Conservation (phyloP, 768 basidiomycete species). For the Kwoniella botswanensis region DNA sequence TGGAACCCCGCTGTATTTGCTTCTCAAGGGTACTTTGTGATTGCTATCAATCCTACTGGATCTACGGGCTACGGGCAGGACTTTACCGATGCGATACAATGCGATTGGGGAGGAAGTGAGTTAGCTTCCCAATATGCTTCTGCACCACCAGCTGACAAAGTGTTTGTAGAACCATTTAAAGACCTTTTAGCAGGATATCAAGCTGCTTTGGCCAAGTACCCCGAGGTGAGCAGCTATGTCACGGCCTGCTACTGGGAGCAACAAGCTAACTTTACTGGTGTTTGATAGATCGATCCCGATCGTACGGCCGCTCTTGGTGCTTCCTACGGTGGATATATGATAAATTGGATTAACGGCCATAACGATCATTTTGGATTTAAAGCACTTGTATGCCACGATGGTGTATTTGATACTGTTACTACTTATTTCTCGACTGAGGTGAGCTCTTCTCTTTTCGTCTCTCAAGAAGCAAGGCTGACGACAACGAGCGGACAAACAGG, state of each 20-base stretch:
- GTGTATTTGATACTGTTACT: constrained; percentile 66
- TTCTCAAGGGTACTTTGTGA: constrained; percentile 72
- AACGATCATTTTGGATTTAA: constrained; percentile 88
- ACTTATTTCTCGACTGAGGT: constrained; percentile 84
- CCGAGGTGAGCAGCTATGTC: constrained; percentile 42
- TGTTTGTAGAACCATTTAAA: constrained; percentile 43
- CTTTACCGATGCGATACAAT: constrained; percentile 55
- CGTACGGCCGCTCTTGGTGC: constrained; percentile 68
- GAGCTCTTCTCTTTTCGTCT: not conserved
- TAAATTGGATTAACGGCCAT: constrained; percentile 92
- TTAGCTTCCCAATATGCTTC: not conserved
- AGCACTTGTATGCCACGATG: constrained; percentile 89
- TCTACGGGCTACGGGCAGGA: constrained; percentile 88
- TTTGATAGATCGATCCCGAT: constrained; percentile 56
- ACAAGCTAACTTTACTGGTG: not conserved
- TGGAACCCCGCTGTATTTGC: constrained; percentile 79
- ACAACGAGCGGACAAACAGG: constrained; percentile 7
- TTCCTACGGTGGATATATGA: constrained; percentile 71
- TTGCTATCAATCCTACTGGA: constrained; percentile 91
- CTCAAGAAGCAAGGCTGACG: not conserved
- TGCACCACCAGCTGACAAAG: constrained; percentile 1
- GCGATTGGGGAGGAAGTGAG: constrained; percentile 59
- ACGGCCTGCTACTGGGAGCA: not conserved
- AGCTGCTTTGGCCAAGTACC: constrained; percentile 48
- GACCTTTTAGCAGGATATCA: constrained; percentile 59